Evolutionary conservation across 768 basidiomycete species (phyloP), one percentile per base, ranked within the genome.

Genomic region (Gloeostereum incarnatum): DNA sequence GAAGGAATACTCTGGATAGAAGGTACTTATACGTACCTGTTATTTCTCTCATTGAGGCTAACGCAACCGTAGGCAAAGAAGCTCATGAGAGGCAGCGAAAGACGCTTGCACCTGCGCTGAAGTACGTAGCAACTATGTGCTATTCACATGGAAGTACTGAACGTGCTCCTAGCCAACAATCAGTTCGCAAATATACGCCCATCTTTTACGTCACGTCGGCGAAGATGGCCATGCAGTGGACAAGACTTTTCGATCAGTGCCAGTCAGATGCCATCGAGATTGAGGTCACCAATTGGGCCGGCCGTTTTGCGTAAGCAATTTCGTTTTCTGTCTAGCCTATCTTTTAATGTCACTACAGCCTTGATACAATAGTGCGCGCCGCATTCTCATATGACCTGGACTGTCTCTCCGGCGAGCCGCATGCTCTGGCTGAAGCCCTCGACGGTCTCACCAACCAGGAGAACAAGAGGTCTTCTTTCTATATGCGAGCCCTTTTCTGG

Each of bases 1-100:
- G 66, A 78, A 54, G 77, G 78, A 16, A 71, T 81, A 40, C 69
- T 80, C 17, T 78, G 75, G 71, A 65, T 77, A 8, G 78, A 81
- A 69, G 78, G 78, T 71, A 36, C 19, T 18, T n/a, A 24, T 34
- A 25, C 32, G 22, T 45, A 8, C 22, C 29, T 17, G 24, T 25
- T 36, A 23, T 18, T 16, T n/a, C 16, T n/a, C 20, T 23, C 22
- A 34, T 30, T 31, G 29, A 35, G 23, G 36, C 34, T 21, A 35
- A 22, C 20, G 26, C 27, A 22, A 41, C 16, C 23, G 6, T 32
- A 78, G 75, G 75, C 0, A 76, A 68, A 49, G 61, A 65, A 27
- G 68, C 67, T 2, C 76, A 79, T 38, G 75, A 78, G 49, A 63
- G 54, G 37, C 76, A 78, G 40, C 63, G 74, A 33, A 63, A 66